A percentile compares a stretch with the other conserved stretches of the same genome.
Conservation (phyloP, 2,329 filamentous ascomycete genomes). For the Waltergamsia citrina region DNA sequence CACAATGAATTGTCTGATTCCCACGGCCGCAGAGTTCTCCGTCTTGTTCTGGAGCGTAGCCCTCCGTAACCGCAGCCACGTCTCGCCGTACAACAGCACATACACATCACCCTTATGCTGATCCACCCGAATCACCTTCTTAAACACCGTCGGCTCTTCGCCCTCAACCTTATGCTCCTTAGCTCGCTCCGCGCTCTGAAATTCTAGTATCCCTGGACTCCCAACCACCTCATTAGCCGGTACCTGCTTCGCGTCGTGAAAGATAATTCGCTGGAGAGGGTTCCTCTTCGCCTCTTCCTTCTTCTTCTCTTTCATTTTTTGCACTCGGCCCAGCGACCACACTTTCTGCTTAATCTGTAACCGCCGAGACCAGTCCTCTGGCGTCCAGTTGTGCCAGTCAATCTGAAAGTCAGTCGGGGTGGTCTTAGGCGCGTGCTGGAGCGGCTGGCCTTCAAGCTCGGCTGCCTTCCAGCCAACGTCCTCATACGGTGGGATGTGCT, state of each 20-base stretch:
- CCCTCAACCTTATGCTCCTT: conserved; percentile 1
- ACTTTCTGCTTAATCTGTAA: conserved; percentile 53
- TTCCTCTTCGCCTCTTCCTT: not conserved
- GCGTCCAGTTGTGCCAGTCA: conserved; percentile 43
- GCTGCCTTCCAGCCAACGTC: conserved; percentile 19
- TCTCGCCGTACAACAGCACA: conserved; percentile 11
- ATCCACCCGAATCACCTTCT: conserved; percentile 1
- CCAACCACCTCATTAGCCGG: conserved; percentile 4
- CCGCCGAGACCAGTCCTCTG: conserved; percentile 43
- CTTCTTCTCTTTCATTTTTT: conserved; percentile 12
- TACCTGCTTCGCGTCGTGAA: conserved; percentile 22
- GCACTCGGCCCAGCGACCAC: conserved; percentile 41
- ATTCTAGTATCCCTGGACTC: conserved; percentile 6
- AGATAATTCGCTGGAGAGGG: conserved; percentile 21
- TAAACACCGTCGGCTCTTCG: conserved; percentile 4
- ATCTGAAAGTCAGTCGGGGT: conserved; percentile 53
- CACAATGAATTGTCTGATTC: conserved; percentile 10
- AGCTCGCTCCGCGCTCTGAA: conserved; percentile 8
- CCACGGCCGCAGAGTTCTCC: conserved; percentile 14
- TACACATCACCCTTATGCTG: conserved; percentile 9
- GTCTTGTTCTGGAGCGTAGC: conserved; percentile 23
- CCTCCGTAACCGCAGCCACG: conserved; percentile 15
- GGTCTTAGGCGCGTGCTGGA: conserved; percentile 62
- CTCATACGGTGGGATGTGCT: conserved; percentile 56
- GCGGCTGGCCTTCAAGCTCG: conserved; percentile 9